Percentiles rank a stretch among this genome's conserved stretches.
These are phyloP conservation scores for Thalassiosira hispida DNA, from an alignment of 352 stramenopile genomes.

Conservation along the genomic window DNA sequence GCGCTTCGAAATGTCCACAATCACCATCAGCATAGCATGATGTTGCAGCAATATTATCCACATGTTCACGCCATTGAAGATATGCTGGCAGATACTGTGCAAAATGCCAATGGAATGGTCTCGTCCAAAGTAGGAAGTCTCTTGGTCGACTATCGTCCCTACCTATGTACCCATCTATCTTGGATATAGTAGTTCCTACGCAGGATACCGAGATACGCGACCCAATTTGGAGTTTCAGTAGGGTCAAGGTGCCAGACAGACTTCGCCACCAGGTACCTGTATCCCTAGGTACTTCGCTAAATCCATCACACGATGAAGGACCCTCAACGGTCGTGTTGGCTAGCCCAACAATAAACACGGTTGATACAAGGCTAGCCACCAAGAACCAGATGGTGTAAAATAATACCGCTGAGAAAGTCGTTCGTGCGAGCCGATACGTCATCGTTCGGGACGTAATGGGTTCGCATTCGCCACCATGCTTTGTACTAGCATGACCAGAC, in stretches of 20 bases:
- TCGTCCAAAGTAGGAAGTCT: not conserved
- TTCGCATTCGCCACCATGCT: conserved; percentile 5
- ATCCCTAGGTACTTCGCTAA: not conserved
- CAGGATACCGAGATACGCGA: not conserved
- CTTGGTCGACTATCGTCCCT: not conserved
- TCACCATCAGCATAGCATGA: not conserved
- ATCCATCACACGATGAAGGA: not conserved
- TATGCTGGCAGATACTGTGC: conserved; percentile 3
- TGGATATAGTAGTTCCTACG: too few species aligned
- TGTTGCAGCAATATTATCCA: not conserved
- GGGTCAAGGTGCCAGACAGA: not conserved
- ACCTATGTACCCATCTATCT: not conserved
- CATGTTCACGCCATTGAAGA: conserved; percentile 2
- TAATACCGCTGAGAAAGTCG: not conserved
- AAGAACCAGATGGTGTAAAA: not conserved
- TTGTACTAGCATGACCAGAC: not conserved
- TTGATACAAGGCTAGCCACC: not conserved
- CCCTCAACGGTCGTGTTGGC: not conserved
- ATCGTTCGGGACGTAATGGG: not conserved
- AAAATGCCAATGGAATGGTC: not conserved
- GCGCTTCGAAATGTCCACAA: conserved; percentile 2
- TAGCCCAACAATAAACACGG: not conserved
- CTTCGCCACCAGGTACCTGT: not conserved
- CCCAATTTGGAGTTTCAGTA: not conserved
- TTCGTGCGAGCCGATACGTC: not conserved